These are phyloP conservation scores for Peltaster fructicola DNA, from an alignment of 2,329 filamentous ascomycete species.

Conservation along the genomic window DNA sequence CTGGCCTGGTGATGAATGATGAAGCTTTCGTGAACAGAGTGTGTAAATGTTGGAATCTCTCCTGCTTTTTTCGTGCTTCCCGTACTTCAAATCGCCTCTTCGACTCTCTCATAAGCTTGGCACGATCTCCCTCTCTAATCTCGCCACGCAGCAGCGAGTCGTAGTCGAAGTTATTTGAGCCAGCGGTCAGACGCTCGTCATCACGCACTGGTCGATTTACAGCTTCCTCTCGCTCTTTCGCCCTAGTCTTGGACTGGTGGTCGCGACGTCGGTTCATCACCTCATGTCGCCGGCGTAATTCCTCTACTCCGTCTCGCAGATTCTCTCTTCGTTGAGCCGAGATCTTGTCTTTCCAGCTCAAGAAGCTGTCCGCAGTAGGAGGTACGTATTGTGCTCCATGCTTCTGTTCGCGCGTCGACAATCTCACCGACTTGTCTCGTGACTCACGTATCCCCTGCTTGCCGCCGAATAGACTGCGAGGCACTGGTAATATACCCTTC, in stretches of 20 bases:
- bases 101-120: no score
- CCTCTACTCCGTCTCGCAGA: constrained; percentile 50
- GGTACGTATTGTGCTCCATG: no score
- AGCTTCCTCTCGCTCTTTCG: constrained; percentile 31
- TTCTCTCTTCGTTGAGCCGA: constrained; percentile 54
- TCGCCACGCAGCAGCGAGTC: constrained; percentile 16
- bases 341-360: constrained; percentile 54
- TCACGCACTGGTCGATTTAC: constrained; percentile 49
- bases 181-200: constrained; percentile 60
- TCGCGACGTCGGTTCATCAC: constrained; percentile 21
- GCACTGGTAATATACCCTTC: constrained; percentile 68
- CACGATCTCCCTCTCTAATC: no score
- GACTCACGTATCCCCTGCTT: no score
- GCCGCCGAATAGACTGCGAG: constrained; percentile 56
- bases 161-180: constrained; percentile 34
- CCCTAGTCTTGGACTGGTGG: constrained; percentile 29
- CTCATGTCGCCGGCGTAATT: constrained; percentile 50
- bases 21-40: constrained; percentile 79
- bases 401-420: no score
- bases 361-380: constrained; percentile 27
- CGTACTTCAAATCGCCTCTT: constrained; percentile 1
- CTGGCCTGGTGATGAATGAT: constrained; percentile 69
- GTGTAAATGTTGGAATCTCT: constrained; percentile 65
- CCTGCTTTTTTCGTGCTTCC: no score
- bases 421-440: constrained; percentile 35